Percentiles rank a stretch among this genome's conserved stretches.
These are phyloP conservation scores for Chrysoporthe deuterocubensis DNA, from an alignment of 2,329 filamentous ascomycete species.

Conservation along the genomic window DNA sequence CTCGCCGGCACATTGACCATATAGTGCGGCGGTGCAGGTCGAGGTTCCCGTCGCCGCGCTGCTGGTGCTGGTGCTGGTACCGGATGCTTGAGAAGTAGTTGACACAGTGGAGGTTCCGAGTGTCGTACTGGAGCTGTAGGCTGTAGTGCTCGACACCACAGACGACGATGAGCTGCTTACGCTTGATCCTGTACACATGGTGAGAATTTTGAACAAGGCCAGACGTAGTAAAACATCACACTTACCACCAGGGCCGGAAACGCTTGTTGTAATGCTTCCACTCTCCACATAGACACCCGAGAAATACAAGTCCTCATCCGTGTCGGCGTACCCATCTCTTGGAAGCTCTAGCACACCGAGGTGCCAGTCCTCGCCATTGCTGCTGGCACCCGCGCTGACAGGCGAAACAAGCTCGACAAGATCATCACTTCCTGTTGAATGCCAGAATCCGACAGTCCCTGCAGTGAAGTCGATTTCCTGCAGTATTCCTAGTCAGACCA, in stretches of 20 bases:
- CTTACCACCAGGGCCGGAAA: conserved; percentile 20
- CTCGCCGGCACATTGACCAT: conserved; percentile 20
- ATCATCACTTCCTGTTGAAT: conserved; percentile 64
- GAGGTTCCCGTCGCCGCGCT: conserved; percentile 12
- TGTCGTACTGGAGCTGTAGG: conserved; percentile 10
- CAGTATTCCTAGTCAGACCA: background rate
- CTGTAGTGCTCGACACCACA: background rate
- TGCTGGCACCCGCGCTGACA: conserved; percentile 58
- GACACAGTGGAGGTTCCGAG: conserved; percentile 16
- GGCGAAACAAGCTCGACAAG: conserved; percentile 63
- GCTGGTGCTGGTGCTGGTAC: conserved; percentile 12
- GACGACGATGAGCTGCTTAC: conserved; percentile 19
- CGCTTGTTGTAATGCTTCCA: conserved; percentile 21
- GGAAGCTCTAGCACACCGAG: conserved; percentile 70
- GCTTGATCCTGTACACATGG: conserved; percentile 14
- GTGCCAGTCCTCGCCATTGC: conserved; percentile 75
- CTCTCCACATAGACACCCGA: conserved; percentile 71
- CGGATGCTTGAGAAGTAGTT: conserved; percentile 12
- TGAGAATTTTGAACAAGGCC: background rate
- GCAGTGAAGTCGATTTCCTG: conserved; percentile 58
- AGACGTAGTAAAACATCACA: background rate
- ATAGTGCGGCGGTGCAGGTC: conserved; percentile 20
- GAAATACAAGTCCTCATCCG: conserved; percentile 71
- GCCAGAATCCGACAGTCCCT: conserved; percentile 69
- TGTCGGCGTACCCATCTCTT: conserved; percentile 56